Evolutionary conservation across 768 basidiomycete species (phyloP), one percentile per base, ranked within the genome.

Genomic region (Kwoniella newhampshirensis): DNA sequence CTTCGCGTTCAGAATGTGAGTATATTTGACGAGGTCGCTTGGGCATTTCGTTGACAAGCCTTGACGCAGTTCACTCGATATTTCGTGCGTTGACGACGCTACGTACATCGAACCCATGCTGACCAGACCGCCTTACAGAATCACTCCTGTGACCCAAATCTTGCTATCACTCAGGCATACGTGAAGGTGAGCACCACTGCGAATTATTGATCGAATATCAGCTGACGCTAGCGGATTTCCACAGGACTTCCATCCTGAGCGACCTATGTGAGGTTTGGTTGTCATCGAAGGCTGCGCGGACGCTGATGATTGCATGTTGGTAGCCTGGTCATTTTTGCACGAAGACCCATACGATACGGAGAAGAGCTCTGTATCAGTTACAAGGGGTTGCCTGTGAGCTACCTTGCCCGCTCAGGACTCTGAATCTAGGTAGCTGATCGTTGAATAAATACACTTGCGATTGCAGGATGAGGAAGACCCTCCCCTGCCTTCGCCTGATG

Each of bases 71-170:
- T 92, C 75, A 92, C 91, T n/a, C 83, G 91, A 28, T 94, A 89
- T 68, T 76, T 93, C 64, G 91, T 89, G 71, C 67, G 83, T 79
- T 21, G 26, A 11, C 6, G 35, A 23, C 28, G 32, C 48, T 4
- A 28, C 32, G 32, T 6, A n/a, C 20, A 8, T 27, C 7, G 18
- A 35, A 36, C 21, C 21, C 12, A n/a, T 25, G 45, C 35, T 64
- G 42, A 53, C 25, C 23, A 17, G 28, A 18, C 15, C 39, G 4
- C 26, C 2, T n/a, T n/a, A 57, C 43, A 92, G 90, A 96, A 94
- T 63, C 91, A 96, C 64, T 90, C 87, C 17, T 94, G 92, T 66
- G 86, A 90, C 54, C 91, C 91, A 0, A 96, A 94, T 70, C 85
- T 86, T 62, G 71, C 72, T 4, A 81, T 91, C 20, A 81, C 81